phyloP scores from a whole-genome alignment of 345 rosid genomes.

The Moricandia arvensis region DNA sequence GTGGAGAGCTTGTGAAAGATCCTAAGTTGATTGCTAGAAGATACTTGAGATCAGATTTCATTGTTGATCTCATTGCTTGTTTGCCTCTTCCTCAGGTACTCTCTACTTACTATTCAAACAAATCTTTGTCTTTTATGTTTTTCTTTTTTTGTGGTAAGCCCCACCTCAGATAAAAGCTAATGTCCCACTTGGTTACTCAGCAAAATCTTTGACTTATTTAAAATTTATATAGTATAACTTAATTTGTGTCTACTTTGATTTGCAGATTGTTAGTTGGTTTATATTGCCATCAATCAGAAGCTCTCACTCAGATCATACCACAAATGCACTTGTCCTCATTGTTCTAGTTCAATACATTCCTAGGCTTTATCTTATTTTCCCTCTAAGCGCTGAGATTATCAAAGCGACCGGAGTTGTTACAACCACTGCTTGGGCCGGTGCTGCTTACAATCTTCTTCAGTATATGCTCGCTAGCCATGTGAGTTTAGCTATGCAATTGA shows the following conservation, averaged over 20 bases:
- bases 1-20: conserved; percentile 81
- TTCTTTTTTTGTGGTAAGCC: not conserved
- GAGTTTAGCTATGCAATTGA: conserved; percentile 19
- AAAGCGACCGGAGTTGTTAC: conserved; percentile 81
- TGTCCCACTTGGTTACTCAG: conserved; percentile 8
- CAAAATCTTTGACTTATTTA: not conserved
- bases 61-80: conserved; percentile 63
- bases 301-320: conserved; percentile 61
- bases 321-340: conserved; percentile 71
- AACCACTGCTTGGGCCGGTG: conserved; percentile 94
- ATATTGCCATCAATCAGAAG: conserved; percentile 65
- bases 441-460: conserved; percentile 78
- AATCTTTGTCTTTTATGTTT: not conserved
- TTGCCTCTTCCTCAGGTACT: conserved; percentile 85
- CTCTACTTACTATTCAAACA: not conserved
- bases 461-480: conserved; percentile 96
- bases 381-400: conserved; percentile 64
- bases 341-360: conserved; percentile 84
- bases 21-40: conserved; percentile 57
- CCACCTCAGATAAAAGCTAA: conserved; percentile 1
- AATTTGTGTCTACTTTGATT: not conserved
- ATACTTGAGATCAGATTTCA: conserved; percentile 68
- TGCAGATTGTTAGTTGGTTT: conserved; percentile 86
- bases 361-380: conserved; percentile 69
- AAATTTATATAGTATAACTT: too few relatives aligned